A percentile compares a stretch with the other conserved stretches of the same genome.
phyloP scores from a whole-genome alignment of 768 basidiomycete genomes.

The Mycena venus region DNA sequence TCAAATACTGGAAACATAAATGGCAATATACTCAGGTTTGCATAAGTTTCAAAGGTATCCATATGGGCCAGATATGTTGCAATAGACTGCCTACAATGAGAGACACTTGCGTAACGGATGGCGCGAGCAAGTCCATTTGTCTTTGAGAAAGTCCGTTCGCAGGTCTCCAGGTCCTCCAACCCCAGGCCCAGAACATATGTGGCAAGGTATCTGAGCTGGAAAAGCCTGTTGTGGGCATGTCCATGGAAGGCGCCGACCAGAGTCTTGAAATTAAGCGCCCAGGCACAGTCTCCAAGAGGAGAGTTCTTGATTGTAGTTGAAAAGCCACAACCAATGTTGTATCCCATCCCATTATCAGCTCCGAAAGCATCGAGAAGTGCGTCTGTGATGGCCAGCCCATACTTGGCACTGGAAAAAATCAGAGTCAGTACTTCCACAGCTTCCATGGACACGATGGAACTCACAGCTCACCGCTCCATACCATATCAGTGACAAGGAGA shows the following conservation, averaged over 20 bases:
- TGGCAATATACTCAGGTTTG: too few species aligned
- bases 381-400: not conserved
- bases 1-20: too few species aligned
- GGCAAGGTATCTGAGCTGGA: slow-evolving; percentile 20
- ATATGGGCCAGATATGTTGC: too few species aligned
- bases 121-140: slow-evolving; percentile 25
- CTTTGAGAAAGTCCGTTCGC: slow-evolving; percentile 25
- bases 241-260: slow-evolving; percentile 19
- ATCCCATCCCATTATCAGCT: slow-evolving; percentile 31
- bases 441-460: too few species aligned
- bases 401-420: not conserved
- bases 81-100: too few species aligned
- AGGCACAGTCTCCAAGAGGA: not conserved
- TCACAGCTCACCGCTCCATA: slow-evolving; percentile 32
- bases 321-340: not conserved
- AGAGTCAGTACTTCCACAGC: too few species aligned
- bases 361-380: not conserved
- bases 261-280: too few species aligned
- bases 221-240: slow-evolving; percentile 18
- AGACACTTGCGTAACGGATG: not conserved
- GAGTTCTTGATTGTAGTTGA: not conserved
- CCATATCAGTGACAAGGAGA: slow-evolving; percentile 37
- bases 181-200: slow-evolving; percentile 23
- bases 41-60: too few species aligned
- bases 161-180: slow-evolving; percentile 27